Conservation (phyloP, 352 stramenopile species). For the Paralagenidium karlingii region DNA sequence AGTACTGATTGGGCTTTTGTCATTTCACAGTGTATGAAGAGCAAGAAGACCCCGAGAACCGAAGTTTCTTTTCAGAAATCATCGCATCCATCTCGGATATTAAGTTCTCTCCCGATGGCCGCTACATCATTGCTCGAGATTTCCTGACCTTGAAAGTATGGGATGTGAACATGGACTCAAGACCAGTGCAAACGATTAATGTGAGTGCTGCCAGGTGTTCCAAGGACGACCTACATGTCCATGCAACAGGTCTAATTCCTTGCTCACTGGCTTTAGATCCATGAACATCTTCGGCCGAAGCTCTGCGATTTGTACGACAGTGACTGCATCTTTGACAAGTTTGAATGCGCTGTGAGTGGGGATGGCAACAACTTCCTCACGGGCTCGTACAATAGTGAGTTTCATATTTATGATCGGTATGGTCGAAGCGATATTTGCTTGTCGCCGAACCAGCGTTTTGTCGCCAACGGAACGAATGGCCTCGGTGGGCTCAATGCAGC, state of each 20-base stretch:
- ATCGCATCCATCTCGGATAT: conserved; percentile 93
- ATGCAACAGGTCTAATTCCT: neutral
- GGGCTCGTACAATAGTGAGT: conserved; percentile 91
- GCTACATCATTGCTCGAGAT: conserved; percentile 91
- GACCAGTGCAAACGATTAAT: conserved; percentile 88
- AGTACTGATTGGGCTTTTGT: neutral
- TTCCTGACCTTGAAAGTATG: conserved; percentile 95
- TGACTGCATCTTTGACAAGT: conserved; percentile 97
- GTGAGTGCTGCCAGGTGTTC: conserved; percentile 24
- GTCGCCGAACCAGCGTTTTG: conserved; percentile 27
- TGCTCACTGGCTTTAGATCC: conserved; percentile 34
- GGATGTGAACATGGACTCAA: conserved; percentile 91
- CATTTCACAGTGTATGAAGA: conserved; percentile 57
- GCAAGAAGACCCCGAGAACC: conserved; percentile 55
- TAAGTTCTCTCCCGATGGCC: conserved; percentile 87
- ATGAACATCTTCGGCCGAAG: conserved; percentile 85
- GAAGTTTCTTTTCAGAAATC: conserved; percentile 94
- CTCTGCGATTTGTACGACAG: conserved; percentile 91
- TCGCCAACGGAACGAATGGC: conserved; percentile 21
- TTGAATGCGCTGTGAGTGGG: conserved; percentile 86
- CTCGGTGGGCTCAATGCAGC: no score
- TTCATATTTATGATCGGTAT: conserved; percentile 86
- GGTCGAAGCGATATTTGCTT: conserved; percentile 63
- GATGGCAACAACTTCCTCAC: conserved; percentile 90
- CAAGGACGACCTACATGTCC: no score